Evolutionary conservation across 768 basidiomycete species (phyloP), one percentile per base, ranked within the genome.

Genomic region (Leccinum uliginosum): DNA sequence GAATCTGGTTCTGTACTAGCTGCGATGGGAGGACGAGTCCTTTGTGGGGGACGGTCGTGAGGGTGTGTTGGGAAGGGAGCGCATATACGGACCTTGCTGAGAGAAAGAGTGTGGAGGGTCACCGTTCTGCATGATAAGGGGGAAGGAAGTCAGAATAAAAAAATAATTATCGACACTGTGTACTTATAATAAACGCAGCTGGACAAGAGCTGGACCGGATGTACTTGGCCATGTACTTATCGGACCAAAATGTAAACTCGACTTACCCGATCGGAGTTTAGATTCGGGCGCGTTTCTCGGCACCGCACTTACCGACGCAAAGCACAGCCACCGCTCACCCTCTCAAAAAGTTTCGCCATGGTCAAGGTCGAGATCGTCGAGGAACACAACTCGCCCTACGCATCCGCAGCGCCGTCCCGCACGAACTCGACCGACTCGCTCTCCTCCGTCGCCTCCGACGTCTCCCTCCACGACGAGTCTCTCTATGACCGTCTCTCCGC

Each of bases 291-390:
- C 45, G 50, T n/a, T 26, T 15, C 44, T 65, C 71, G 68, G 71
- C 66, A 66, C 68, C 71, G 70, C 57, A 53, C 38, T 60, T 60
- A 58, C 64, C 61, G 50, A 59, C 50, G 46, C 51, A 48, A 55
- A 60, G 62, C 65, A 60, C 61, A 29, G 65, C 65, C 62, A 65
- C 0, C 47, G 1, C 17, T 47, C 29, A 3, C 17, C 23, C 21
- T 44, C 27, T 29, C 19, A 30, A 40, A 40, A 40, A 14, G n/a
- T n/a, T 12, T 58, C 59, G 73, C 64, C 75, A 94, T 94, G 93
- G 94, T 97, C 83, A 93, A 93, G 65, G 91, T 97, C 64, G 85
- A 93, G 75, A 89, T 91, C 68, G 86, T 91, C 61, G 86, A 90
- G 61, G 87, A 89, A 66, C 89, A 88, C 55, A 73, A 73, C 61